phyloP scores from a whole-genome alignment of 2,329 filamentous ascomycete genomes.

The Plectosphaerella sp. region DNA sequence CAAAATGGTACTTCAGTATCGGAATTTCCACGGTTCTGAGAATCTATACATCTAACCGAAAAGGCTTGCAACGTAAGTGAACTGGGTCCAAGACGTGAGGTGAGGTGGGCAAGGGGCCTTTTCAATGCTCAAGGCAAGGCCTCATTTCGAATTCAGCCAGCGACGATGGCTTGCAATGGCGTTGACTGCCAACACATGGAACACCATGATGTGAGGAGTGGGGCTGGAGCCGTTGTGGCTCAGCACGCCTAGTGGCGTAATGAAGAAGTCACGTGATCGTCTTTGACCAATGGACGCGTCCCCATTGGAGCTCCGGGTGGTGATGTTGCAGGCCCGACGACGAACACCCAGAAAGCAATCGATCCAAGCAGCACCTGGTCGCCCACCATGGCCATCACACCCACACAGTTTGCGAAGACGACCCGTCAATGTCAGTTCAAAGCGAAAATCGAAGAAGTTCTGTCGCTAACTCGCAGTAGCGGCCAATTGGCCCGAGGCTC shows the following conservation, averaged over 20 bases:
- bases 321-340: constrained; percentile 19
- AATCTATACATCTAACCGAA: too few species aligned
- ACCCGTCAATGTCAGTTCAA: constrained; percentile 67
- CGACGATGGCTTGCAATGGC: too few species aligned
- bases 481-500: constrained; percentile 84
- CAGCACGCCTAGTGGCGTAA: neutral
- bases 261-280: constrained; percentile 21
- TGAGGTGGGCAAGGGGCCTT: too few species aligned
- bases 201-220: too few species aligned
- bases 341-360: constrained; percentile 21
- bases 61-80: too few species aligned
- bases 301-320: neutral
- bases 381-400: constrained; percentile 77
- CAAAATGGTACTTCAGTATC: too few species aligned
- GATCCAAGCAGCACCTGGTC: constrained; percentile 28
- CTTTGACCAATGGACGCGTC: too few species aligned
- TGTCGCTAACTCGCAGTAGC: constrained; percentile 54
- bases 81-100: too few species aligned
- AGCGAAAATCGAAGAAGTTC: constrained; percentile 3
- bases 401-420: constrained; percentile 83
- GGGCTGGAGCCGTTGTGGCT: neutral
- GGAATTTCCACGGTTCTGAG: too few species aligned
- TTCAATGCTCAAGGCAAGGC: too few species aligned
- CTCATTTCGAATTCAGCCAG: too few species aligned
- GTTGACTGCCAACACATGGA: too few species aligned